Percentiles rank a stretch among this genome's conserved stretches.
Evolutionary conservation across 805 yeast genomes (phyloP).

Genomic region (Ogataea nakhonphanomensis): DNA sequence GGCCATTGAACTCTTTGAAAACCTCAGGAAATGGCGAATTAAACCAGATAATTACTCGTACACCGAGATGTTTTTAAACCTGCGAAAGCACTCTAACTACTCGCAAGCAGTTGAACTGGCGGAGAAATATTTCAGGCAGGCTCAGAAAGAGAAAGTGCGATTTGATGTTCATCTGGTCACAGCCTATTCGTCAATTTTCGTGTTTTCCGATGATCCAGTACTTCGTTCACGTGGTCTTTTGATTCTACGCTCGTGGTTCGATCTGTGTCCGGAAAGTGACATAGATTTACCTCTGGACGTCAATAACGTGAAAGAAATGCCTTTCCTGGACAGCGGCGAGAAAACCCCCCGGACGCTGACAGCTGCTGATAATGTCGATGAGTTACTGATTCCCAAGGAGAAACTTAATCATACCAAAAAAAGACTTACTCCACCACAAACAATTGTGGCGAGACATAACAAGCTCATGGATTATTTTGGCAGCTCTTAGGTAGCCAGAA

Average conservation of each 20-base stretch:
- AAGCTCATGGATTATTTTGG: slow-evolving; percentile 4
- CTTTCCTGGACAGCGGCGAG: slow-evolving; percentile 1
- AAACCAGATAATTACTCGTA: slow-evolving; percentile 35
- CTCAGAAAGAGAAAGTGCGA: slow-evolving; percentile 19
- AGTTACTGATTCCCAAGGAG: neutral
- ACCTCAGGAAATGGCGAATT: slow-evolving; percentile 21
- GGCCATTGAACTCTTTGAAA: slow-evolving; percentile 39
- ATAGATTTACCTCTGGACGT: slow-evolving; percentile 9
- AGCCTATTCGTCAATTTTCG: slow-evolving; percentile 26
- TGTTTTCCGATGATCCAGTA: slow-evolving; percentile 25
- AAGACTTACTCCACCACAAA: too few species aligned
- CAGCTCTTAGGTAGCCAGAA: neutral
- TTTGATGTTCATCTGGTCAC: slow-evolving; percentile 21
- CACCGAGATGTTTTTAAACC: slow-evolving; percentile 27
- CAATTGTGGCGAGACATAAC: neutral
- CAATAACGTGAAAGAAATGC: neutral
- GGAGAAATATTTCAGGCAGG: slow-evolving; percentile 20
- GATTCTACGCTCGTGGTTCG: slow-evolving; percentile 28
- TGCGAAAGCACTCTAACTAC: slow-evolving; percentile 17
- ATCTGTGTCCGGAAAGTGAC: slow-evolving; percentile 23
- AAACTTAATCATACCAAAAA: neutral
- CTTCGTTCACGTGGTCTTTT: slow-evolving; percentile 26
- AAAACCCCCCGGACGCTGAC: neutral
- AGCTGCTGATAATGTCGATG: neutral
- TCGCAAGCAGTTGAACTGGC: slow-evolving; percentile 17